These are phyloP conservation scores for Epithele typhae DNA, from an alignment of 768 basidiomycete genomes.

Conservation along the genomic window DNA sequence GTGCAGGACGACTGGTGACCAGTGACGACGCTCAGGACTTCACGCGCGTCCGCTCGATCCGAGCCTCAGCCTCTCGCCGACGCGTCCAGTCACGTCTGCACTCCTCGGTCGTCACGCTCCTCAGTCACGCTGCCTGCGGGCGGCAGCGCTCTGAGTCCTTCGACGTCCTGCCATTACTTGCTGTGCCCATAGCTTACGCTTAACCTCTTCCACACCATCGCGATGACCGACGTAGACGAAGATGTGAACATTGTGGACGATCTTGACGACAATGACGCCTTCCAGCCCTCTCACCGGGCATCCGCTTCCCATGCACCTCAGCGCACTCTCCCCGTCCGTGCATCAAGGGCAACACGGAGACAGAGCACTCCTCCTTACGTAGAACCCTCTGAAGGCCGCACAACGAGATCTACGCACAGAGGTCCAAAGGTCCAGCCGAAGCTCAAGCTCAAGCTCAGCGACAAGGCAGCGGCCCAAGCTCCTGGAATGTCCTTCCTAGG, in stretches of 20 bases:
- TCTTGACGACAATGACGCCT: constrained; percentile 18
- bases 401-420: constrained; percentile 21
- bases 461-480: constrained; percentile 74
- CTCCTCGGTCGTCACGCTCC: background rate
- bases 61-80: too few species aligned
- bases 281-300: constrained; percentile 13
- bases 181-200: too few species aligned
- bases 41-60: background rate
- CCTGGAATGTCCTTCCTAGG: constrained; percentile 89
- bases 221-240: constrained; percentile 17
- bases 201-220: too few species aligned
- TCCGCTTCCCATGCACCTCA: constrained; percentile 11
- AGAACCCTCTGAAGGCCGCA: constrained; percentile 20
- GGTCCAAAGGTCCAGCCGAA: constrained; percentile 47
- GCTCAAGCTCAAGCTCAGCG: constrained; percentile 84
- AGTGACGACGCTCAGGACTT: too few species aligned
- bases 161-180: background rate
- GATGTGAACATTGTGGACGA: constrained; percentile 27
- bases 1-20: too few species aligned
- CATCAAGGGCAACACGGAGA: constrained; percentile 13
- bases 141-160: too few species aligned
- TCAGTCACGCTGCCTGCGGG: background rate
- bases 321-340: constrained; percentile 15
- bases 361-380: constrained; percentile 18
- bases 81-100: background rate